Percentiles rank a stretch among this genome's conserved stretches.
These are phyloP conservation scores for Raddia guianensis DNA, from an alignment of 176 grass and related monocot species.

Conservation along the genomic window DNA sequence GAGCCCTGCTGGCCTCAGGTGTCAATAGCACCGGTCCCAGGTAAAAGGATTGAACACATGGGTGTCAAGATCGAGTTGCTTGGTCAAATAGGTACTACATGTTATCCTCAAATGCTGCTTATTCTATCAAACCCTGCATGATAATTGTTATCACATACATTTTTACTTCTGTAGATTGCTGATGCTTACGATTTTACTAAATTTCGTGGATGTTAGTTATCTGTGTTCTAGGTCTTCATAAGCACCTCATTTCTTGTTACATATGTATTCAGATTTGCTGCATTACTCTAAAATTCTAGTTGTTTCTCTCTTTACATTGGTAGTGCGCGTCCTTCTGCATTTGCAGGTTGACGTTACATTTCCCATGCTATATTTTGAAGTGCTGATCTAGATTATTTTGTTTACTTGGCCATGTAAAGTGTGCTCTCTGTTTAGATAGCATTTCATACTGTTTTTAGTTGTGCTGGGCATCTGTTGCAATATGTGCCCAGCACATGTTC, in stretches of 20 bases:
- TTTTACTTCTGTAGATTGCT: conserved; percentile 3
- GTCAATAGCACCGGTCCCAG: conserved; percentile 64
- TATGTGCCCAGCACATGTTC: neutral
- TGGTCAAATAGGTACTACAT: conserved; percentile 74
- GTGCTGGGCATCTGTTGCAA: neutral
- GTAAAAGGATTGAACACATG: conserved; percentile 80
- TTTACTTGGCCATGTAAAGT: neutral
- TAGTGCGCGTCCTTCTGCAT: conserved; percentile 2
- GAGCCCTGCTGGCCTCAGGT: conserved; percentile 47
- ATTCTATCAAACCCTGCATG: neutral
- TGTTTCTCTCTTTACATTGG: too few relatives aligned
- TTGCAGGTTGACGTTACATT: neutral
- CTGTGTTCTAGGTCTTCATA: neutral
- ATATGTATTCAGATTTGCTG: neutral
- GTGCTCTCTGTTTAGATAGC: neutral
- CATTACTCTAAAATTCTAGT: neutral
- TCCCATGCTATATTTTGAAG: neutral
- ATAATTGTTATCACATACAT: neutral
- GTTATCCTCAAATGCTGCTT: neutral
- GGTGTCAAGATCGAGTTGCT: conserved; percentile 87
- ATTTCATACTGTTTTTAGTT: neutral
- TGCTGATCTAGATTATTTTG: neutral
- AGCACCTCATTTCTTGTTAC: neutral
- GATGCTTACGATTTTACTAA: neutral
- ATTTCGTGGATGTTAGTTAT: conserved; percentile 12